phyloP scores from a whole-genome alignment of 139 green algal species.

The Chlorella sorokiniana region DNA sequence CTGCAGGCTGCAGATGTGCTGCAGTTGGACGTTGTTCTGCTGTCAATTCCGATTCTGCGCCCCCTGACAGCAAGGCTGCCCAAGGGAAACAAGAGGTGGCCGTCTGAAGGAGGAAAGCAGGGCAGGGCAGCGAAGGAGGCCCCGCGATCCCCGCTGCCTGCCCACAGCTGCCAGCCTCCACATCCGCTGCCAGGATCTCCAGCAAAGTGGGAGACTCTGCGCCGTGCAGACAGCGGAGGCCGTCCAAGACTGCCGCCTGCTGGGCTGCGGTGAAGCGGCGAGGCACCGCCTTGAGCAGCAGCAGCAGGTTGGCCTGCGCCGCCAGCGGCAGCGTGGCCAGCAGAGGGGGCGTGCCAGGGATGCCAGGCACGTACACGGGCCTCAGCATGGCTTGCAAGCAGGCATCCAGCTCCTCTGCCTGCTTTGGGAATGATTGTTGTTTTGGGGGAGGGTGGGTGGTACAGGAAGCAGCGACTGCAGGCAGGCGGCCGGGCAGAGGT shows the following conservation, averaged over 20 bases:
- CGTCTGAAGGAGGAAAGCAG: not conserved
- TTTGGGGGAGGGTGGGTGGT: too few relatives aligned
- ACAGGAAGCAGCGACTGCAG: too few relatives aligned
- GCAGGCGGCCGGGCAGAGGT: too few relatives aligned
- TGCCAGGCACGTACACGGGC: not conserved
- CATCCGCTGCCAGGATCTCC: not conserved
- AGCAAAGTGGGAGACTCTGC: not conserved
- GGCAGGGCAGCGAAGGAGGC: not conserved
- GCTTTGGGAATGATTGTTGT: too few relatives aligned
- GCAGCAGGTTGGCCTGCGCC: conserved; percentile 11
- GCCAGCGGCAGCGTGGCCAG: conserved; percentile 5
- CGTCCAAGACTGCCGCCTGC: not conserved
- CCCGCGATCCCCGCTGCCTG: not conserved
- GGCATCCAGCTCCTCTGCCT: not conserved
- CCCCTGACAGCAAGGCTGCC: not conserved
- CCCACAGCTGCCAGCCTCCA: not conserved
- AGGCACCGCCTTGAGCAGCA: conserved; percentile 8
- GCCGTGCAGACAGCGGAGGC: not conserved
- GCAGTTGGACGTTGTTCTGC: too few relatives aligned
- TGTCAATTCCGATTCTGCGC: too few relatives aligned
- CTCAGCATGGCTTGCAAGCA: not conserved
- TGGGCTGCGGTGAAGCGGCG: conserved; percentile 13
- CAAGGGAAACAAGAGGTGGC: conserved; percentile 3
- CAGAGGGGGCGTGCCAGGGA: not conserved
- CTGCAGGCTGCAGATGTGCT: too few relatives aligned